Evolutionary conservation across 306 rosid genomes (phyloP), one percentile per base, ranked within the genome.

Genomic region (Alnus rubra): DNA sequence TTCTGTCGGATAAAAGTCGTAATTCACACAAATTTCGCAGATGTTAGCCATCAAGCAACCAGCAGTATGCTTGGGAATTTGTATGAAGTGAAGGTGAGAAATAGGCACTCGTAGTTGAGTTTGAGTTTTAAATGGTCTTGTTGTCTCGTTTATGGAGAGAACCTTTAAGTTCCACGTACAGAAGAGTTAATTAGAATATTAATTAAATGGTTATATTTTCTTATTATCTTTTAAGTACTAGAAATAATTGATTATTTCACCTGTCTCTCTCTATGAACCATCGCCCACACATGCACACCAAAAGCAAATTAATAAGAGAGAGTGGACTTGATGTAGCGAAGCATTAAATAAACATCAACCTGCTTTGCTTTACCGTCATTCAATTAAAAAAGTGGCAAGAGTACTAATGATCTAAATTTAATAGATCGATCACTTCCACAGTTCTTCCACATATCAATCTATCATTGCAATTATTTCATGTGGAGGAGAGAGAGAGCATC

Each of bases 391-490:
- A n/a, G 33, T 16, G 51, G 55, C 65, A 15, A 58, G 37, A 45
- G 11, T 39, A 62, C 13, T 28, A 10, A 45, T 67, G 72, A 67
- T n/a, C 30, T 28, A 39, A 39, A 30, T 35, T 62, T 62, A 14
- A 62, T 62, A 30, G 69, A 62, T 42, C 28, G 28, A 23, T 23
- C 28, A 23, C 28, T 23, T 23, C 28, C 23, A 44, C 31, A 35
- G 28, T 23, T 23, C 28, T 23, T 67, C 49, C 72, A 15, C n/a
- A 42, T 9, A 67, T 42, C 31, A 67, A 67, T 18, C 28, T 67
- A 37, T 37, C 72, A 42, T 42, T 67, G 72, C 18, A 44, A 23
- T 44, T 52, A 63, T 44, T 69, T 69, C 74, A 74, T 64, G 47
- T 19, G 47, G 2, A 52, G 23, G 7, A 13, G 39, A 44, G 33